These are phyloP conservation scores for Fusarium sp. DNA, from an alignment of 2,329 filamentous ascomycete species.

Conservation along the genomic window DNA sequence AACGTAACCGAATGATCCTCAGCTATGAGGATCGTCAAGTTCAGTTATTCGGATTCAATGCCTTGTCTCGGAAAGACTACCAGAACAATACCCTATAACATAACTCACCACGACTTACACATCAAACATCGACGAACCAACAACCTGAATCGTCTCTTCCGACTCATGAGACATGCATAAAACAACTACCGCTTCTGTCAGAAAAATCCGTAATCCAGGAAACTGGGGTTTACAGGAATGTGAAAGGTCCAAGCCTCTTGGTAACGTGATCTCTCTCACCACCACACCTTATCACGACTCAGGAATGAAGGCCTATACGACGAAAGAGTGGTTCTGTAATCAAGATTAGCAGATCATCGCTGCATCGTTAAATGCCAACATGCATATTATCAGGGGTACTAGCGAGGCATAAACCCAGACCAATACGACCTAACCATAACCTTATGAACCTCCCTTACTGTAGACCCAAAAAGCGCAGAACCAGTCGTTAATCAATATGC, in stretches of 20 bases:
- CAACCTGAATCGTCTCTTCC: not conserved
- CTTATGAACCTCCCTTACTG: slow-evolving; percentile 11
- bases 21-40: not conserved
- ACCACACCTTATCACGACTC: slow-evolving; percentile 19
- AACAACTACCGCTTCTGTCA: not conserved
- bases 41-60: not conserved
- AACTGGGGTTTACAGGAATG: slow-evolving; percentile 26
- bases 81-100: not conserved
- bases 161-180: slow-evolving; percentile 16
- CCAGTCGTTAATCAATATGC: slow-evolving; percentile 4
- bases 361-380: slow-evolving; percentile 13
- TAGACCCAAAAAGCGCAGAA: not conserved
- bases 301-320: slow-evolving; percentile 23
- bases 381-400: slow-evolving; percentile 28
- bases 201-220: slow-evolving; percentile 17
- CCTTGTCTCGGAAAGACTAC: not conserved
- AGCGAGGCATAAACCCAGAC: slow-evolving; percentile 10
- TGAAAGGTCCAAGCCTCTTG: not conserved
- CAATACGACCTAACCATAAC: slow-evolving; percentile 4
- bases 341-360: slow-evolving; percentile 5
- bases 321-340: not conserved
- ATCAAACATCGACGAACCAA: not conserved
- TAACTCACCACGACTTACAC: not conserved
- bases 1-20: not conserved
- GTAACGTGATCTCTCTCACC: not conserved